Evolutionary conservation across 2,329 filamentous ascomycete species (phyloP), one percentile per base, ranked within the genome.

Genomic region (Exophiala aquamarina): DNA sequence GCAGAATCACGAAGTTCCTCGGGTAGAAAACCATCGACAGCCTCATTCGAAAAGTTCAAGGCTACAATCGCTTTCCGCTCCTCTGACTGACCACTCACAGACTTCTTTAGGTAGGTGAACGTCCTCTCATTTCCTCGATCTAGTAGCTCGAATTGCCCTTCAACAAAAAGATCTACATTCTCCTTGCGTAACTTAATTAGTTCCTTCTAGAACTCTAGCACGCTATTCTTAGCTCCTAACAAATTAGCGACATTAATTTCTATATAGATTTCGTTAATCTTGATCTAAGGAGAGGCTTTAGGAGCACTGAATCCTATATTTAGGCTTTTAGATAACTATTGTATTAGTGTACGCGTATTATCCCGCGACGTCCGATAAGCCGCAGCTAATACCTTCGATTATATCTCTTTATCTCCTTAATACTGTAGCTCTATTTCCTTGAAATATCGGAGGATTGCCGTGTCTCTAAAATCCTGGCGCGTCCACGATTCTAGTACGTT

Each of bases 311-410:
- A n/a, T 31, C n/a, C 63, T 70, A 46, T n/a, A n/a, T n/a, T n/a
- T 9, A n/a, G n/a, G 74, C n/a, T n/a, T n/a, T n/a, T n/a, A n/a
- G n/a, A n/a, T n/a, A n/a, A n/a, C 84, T 84, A 88, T 53, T 84
- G 82, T 69, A 88, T 80, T 0, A 84, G 84, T 2, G 80, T 75
- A n/a, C 84, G 73, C 5, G 81, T 75, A 59, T 87, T 79, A 61
- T 87, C 83, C 36, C 59, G 44, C 11, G n/a, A n/a, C n/a, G n/a
- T n/a, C n/a, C n/a, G n/a, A n/a, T n/a, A n/a, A n/a, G n/a, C n/a
- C n/a, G n/a, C n/a, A n/a, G n/a, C n/a, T n/a, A n/a, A n/a, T n/a
- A n/a, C n/a, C n/a, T n/a, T 50, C 59, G 19, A 61, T 41, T 34
- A 33, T 19, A 23, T 49, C 42, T 23, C 41, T 40, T 33, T 55